Conservation (phyloP, 108 stramenopile species). For the Cyclotella baltica region DNA sequence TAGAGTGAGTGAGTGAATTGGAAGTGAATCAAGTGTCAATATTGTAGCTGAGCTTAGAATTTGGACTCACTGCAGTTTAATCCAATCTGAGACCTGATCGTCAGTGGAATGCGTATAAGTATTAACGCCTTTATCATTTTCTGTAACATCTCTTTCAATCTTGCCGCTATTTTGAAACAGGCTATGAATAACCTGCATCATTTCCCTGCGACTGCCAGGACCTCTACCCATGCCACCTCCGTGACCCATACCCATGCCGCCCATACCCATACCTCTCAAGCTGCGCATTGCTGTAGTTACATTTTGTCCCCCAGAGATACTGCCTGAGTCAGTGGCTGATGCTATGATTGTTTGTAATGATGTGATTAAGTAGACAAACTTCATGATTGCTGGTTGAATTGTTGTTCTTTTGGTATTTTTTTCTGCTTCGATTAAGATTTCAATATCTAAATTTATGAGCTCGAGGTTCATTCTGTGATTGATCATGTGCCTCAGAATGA, state of each 20-base stretch:
- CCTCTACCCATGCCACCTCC: not conserved
- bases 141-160: conserved; percentile 14
- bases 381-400: too few relatives aligned
- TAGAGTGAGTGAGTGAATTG: not conserved
- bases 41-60: not conserved
- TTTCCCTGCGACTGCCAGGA: not conserved
- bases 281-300: not conserved
- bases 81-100: conserved; percentile 20
- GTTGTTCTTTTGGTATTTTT: too few relatives aligned
- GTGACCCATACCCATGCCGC: conserved; percentile 1
- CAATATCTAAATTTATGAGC: too few relatives aligned
- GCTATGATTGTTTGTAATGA: not conserved
- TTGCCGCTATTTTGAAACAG: conserved; percentile 10
- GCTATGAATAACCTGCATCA: conserved; percentile 19
- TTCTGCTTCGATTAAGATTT: too few relatives aligned
- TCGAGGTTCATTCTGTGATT: too few relatives aligned
- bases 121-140: conserved; percentile 15
- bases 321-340: not conserved
- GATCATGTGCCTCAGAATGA: too few relatives aligned
- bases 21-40: not conserved
- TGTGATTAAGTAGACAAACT: not conserved
- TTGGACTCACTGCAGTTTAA: conserved; percentile 18
- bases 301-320: not conserved
- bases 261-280: conserved; percentile 10
- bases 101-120: conserved; percentile 22